Evolutionary conservation across 164 flowering plant species (phyloP).

Genomic region (Pachysandra terminalis): DNA sequence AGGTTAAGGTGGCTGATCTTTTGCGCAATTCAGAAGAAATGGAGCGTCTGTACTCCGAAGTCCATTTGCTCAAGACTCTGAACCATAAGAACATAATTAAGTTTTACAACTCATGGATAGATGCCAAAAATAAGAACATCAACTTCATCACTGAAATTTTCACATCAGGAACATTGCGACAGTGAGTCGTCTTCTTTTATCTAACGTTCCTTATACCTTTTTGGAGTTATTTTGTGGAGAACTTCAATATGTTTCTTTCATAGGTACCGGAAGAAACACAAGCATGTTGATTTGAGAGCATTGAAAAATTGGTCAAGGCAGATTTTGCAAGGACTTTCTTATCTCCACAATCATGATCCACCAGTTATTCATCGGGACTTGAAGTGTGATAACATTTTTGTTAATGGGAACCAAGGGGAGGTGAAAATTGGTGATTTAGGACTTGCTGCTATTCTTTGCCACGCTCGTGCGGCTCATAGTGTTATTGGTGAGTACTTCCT

Average conservation of each 20-base stretch:
- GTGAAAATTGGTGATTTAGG: conserved; percentile 72
- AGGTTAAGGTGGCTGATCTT: conserved; percentile 52
- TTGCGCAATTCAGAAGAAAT: conserved; percentile 60
- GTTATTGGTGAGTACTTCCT: conserved; percentile 19
- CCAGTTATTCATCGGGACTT: conserved; percentile 71
- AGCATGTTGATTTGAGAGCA: conserved; percentile 55
- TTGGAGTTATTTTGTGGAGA: not conserved
- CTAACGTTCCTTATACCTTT: not conserved
- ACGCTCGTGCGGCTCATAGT: conserved; percentile 62
- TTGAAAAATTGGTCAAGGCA: conserved; percentile 73
- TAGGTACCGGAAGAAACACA: conserved; percentile 63
- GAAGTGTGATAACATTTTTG: conserved; percentile 67
- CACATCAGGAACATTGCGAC: conserved; percentile 55
- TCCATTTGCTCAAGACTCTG: conserved; percentile 59
- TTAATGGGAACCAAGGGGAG: conserved; percentile 67
- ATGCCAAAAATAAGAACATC: conserved; percentile 42
- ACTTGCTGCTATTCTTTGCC: conserved; percentile 54
- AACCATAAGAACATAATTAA: conserved; percentile 62
- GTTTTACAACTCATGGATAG: conserved; percentile 62
- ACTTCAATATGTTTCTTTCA: not conserved
- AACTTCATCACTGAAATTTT: conserved; percentile 60
- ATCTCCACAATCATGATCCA: conserved; percentile 63
- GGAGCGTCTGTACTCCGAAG: conserved; percentile 63
- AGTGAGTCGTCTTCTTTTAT: conserved; percentile 27
- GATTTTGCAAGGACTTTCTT: conserved; percentile 58